These are phyloP conservation scores for Diplodia corticola DNA, from an alignment of 2,329 filamentous ascomycete genomes.

Conservation along the genomic window DNA sequence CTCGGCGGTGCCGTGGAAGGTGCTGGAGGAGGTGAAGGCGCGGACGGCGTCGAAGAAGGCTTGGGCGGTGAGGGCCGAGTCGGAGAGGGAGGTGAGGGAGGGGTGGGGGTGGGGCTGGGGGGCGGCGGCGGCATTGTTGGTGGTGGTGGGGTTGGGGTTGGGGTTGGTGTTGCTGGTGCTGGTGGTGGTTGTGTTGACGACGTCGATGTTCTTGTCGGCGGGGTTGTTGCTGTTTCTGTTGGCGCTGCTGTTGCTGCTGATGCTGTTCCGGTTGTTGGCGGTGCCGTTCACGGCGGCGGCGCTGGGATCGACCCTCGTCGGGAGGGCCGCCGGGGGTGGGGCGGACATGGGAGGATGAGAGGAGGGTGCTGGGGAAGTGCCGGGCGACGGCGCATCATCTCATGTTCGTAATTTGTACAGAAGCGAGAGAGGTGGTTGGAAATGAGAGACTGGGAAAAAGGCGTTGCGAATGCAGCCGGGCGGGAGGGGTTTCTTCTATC, in stretches of 20 bases:
- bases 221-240: background rate
- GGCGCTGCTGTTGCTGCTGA: background rate
- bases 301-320: background rate
- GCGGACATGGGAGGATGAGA: background rate
- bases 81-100: conserved; percentile 3
- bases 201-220: background rate
- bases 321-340: background rate
- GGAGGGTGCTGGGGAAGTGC: background rate
- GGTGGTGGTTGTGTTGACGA: background rate
- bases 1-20: conserved; percentile 14
- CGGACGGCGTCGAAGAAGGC: conserved; percentile 8
- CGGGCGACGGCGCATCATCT: conserved; percentile 2
- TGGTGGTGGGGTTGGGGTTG: background rate
- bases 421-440: background rate
- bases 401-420: background rate
- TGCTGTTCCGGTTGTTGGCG: background rate
- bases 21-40: background rate
- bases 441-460: background rate
- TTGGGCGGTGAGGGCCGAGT: conserved; percentile 5
- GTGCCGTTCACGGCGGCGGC: background rate
- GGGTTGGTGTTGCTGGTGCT: background rate
- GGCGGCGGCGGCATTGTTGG: background rate
- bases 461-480: background rate
- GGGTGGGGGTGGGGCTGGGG: background rate
- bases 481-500: background rate